These are phyloP conservation scores for Begonia loranthoides DNA, from an alignment of 306 rosid species.

Conservation along the genomic window DNA sequence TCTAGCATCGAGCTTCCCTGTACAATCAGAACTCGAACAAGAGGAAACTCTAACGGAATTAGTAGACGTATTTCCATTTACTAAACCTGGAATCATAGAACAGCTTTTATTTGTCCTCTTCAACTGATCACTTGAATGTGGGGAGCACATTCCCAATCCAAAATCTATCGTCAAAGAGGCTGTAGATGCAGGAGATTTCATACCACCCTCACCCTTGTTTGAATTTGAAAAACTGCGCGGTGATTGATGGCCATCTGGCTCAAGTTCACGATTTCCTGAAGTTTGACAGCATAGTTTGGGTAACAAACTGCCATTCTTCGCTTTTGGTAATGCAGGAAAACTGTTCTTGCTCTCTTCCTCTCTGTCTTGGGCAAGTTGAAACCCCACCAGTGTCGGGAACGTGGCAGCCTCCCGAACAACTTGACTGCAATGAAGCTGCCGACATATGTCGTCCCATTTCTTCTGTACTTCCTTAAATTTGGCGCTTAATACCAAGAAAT, in stretches of 20 bases:
- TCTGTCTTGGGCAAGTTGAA: conserved; percentile 21
- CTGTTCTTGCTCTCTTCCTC: conserved; percentile 19
- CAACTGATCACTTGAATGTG: conserved; percentile 25
- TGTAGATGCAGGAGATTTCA: conserved; percentile 61
- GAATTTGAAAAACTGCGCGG: conserved; percentile 61
- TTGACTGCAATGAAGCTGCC: conserved; percentile 22
- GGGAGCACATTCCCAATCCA: conserved; percentile 59
- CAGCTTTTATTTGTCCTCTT: conserved; percentile 22
- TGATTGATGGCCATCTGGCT: conserved; percentile 35
- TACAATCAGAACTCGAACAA: conserved; percentile 40
- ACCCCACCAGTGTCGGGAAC: conserved; percentile 45
- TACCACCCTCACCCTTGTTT: conserved; percentile 47
- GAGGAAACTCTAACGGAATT: conserved; percentile 35
- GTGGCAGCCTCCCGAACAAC: conserved; percentile 24
- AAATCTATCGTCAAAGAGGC: conserved; percentile 82
- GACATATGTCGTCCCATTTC: conserved; percentile 32
- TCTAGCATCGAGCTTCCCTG: conserved; percentile 32
- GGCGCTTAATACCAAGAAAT: conserved; percentile 43
- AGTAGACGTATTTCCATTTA: conserved; percentile 28
- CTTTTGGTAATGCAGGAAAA: conserved; percentile 20
- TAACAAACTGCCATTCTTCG: conserved; percentile 25
- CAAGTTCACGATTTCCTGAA: conserved; percentile 48
- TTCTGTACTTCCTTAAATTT: conserved; percentile 28
- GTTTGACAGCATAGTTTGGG: conserved; percentile 34
- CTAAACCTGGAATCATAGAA: conserved; percentile 30